These are phyloP conservation scores for Sclerotinia glacialis DNA, from an alignment of 2,329 filamentous ascomycete genomes.

Conservation along the genomic window DNA sequence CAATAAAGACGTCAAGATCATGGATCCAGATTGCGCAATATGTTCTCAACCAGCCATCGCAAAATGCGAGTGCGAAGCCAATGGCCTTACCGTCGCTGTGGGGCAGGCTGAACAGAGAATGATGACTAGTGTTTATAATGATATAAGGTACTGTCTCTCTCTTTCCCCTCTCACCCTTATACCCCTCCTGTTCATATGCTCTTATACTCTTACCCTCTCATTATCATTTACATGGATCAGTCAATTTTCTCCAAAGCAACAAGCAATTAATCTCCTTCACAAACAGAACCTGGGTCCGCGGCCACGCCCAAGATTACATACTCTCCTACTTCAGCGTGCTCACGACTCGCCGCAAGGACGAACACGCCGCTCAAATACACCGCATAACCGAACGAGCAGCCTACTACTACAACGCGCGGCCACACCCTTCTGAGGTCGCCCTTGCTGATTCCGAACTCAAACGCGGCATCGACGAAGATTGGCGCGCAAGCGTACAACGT, in stretches of 20 bases:
- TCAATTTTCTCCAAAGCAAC: background rate
- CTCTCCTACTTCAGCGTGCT: conserved; percentile 62
- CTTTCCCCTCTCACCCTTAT: conserved; percentile 11
- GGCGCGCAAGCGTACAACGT: conserved; percentile 69
- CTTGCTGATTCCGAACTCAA: conserved; percentile 65
- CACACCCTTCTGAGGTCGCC: conserved; percentile 60
- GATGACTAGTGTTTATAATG: conserved; percentile 60
- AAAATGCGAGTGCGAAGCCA: conserved; percentile 64
- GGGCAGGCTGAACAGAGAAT: conserved; percentile 61
- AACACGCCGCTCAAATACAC: conserved; percentile 55
- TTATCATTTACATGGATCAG: background rate
- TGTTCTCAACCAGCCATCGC: conserved; percentile 58
- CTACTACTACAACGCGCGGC: conserved; percentile 56
- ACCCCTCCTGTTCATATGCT: background rate
- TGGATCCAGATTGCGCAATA: conserved; percentile 69
- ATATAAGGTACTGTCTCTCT: conserved; percentile 55
- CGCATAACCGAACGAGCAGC: conserved; percentile 54
- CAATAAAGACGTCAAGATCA: conserved; percentile 50
- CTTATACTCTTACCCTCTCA: background rate
- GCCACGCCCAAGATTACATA: conserved; percentile 65
- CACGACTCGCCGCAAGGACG: conserved; percentile 58
- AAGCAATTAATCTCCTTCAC: background rate
- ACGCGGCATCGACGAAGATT: conserved; percentile 74
- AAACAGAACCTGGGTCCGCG: conserved; percentile 60
- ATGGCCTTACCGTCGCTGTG: conserved; percentile 60